Percentiles rank a stretch among this genome's conserved stretches.
phyloP scores from a whole-genome alignment of 2,329 filamentous ascomycete species.

The Colletotrichum shisoi region DNA sequence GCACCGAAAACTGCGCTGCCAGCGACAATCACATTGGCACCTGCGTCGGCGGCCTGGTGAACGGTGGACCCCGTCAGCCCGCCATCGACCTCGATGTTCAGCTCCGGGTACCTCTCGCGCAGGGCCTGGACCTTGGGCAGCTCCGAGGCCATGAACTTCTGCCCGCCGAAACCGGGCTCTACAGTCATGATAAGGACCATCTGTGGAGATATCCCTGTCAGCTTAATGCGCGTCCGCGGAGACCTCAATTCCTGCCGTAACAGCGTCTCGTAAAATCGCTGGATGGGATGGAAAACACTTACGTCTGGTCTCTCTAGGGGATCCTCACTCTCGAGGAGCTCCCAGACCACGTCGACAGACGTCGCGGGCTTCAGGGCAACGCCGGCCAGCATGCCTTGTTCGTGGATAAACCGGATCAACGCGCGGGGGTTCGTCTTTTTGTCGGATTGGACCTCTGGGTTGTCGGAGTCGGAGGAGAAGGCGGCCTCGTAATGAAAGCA shows the following conservation, averaged over 20 bases:
- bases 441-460: constrained; percentile 73
- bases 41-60: constrained; percentile 91
- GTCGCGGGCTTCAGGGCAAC: constrained; percentile 96
- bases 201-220: constrained; percentile 47
- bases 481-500: constrained; percentile 99
- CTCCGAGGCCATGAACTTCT: constrained; percentile 97
- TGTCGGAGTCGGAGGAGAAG: constrained; percentile 83
- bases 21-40: constrained; percentile 97
- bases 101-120: constrained; percentile 81
- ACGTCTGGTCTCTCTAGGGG: constrained; percentile 87
- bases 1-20: constrained; percentile 96
- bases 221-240: constrained; percentile 18
- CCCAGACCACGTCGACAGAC: constrained; percentile 88
- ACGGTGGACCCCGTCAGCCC: constrained; percentile 89
- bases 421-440: constrained; percentile 81
- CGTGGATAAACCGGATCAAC: constrained; percentile 89
- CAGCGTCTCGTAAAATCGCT: neutral
- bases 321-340: constrained; percentile 78
- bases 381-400: constrained; percentile 84
- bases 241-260: neutral
- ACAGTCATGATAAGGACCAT: constrained; percentile 99
- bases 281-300: constrained; percentile 52
- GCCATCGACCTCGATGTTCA: constrained; percentile 98
- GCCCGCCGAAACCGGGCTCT: constrained; percentile 94
- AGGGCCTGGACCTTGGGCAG: constrained; percentile 91